A percentile compares a stretch with the other conserved stretches of the same genome.
These are phyloP conservation scores for Nidula niveotomentosa DNA, from an alignment of 1,284 basidiomycete species.

Conservation along the genomic window DNA sequence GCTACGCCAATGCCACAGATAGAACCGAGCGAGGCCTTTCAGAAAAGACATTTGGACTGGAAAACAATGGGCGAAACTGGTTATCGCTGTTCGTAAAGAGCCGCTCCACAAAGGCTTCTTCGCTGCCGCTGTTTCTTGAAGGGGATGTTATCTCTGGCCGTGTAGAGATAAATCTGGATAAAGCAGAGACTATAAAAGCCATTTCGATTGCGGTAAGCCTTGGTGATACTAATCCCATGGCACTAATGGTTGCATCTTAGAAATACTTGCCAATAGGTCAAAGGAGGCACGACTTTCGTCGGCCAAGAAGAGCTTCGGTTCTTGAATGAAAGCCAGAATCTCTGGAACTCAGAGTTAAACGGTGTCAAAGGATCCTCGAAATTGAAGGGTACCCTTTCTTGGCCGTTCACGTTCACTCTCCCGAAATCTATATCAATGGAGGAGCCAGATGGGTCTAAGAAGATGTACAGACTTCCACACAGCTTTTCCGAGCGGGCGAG, in stretches of 20 bases:
- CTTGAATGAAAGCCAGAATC: conserved; percentile 31
- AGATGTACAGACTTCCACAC: conserved; percentile 40
- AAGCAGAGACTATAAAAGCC: conserved; percentile 42
- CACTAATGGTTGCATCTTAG: too few species aligned
- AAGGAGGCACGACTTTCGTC: conserved; percentile 38
- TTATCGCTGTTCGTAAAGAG: conserved; percentile 39
- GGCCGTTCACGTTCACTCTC: conserved; percentile 45
- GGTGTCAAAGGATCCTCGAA: conserved; percentile 22
- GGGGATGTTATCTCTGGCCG: conserved; percentile 43
- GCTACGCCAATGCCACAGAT: neutral
- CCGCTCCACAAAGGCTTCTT: conserved; percentile 28
- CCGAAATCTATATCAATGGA: conserved; percentile 37
- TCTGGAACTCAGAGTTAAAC: conserved; percentile 29
- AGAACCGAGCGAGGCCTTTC: too few species aligned
- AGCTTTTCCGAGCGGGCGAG: conserved; percentile 45
- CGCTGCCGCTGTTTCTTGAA: conserved; percentile 39
- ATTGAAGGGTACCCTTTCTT: conserved; percentile 40
- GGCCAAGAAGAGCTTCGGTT: conserved; percentile 45
- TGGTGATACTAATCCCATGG: too few species aligned
- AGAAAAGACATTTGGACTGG: conserved; percentile 24
- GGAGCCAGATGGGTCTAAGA: conserved; percentile 22
- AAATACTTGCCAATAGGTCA: conserved; percentile 22
- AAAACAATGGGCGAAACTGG: conserved; percentile 44
- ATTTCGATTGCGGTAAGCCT: conserved; percentile 38
- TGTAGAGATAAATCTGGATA: conserved; percentile 42